These are phyloP conservation scores for Lolium multiflorum DNA, from an alignment of 176 grass and related monocot species.

Conservation along the genomic window DNA sequence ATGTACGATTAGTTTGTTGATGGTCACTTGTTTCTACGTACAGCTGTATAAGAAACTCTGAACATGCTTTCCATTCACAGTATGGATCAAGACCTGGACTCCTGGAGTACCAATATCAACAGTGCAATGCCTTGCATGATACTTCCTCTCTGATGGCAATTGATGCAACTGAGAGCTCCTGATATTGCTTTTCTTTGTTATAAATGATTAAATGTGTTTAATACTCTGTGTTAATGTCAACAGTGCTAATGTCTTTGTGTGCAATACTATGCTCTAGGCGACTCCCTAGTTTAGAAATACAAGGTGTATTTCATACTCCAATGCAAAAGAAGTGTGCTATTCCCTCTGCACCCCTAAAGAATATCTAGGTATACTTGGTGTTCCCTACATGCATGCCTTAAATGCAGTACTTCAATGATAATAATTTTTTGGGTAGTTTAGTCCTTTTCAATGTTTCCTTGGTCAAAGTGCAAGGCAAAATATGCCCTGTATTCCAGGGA, in stretches of 20 bases:
- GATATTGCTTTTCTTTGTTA: background rate
- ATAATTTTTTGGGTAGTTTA: background rate
- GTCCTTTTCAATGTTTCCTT: slow-evolving; percentile 12
- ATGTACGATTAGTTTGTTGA: background rate
- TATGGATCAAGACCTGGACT: background rate
- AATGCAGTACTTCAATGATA: background rate
- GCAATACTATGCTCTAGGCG: background rate
- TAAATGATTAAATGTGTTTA: slow-evolving; percentile 4
- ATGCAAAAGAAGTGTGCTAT: background rate
- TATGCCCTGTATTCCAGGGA: background rate
- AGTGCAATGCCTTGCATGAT: background rate
- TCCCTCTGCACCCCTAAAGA: background rate
- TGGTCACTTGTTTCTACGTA: background rate
- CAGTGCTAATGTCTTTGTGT: background rate
- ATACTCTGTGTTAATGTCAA: too few species aligned
- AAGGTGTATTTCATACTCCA: background rate
- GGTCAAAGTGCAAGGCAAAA: background rate
- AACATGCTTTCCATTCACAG: background rate
- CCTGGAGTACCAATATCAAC: background rate
- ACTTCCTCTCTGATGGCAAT: slow-evolving; percentile 3
- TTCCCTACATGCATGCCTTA: background rate
- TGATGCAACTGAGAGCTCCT: slow-evolving; percentile 1
- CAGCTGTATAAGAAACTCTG: background rate
- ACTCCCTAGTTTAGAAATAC: background rate
- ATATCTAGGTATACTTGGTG: slow-evolving; percentile 7